Evolutionary conservation across 208 protist species (phyloP).

Genomic region (Strigomonas galati): DNA sequence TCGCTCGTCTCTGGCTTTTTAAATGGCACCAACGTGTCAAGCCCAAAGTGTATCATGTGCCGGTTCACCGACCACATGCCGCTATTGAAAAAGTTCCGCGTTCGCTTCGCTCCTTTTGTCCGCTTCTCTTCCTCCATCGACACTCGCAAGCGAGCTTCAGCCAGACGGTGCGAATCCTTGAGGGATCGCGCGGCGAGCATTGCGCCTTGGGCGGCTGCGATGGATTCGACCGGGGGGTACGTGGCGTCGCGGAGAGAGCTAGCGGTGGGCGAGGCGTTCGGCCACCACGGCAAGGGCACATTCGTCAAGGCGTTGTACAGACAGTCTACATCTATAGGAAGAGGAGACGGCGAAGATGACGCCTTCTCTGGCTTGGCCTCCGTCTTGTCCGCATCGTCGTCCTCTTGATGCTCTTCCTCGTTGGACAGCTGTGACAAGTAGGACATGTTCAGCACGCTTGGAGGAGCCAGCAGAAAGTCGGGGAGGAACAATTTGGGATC

Average conservation of each 20-base stretch:
- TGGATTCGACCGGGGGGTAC: conserved; percentile 35
- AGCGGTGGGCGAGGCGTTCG: conserved; percentile 57
- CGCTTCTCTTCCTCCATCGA: conserved; percentile 15
- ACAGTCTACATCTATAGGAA: background rate
- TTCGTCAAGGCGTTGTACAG: background rate
- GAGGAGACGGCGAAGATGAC: no score
- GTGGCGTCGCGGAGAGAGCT: conserved; percentile 44
- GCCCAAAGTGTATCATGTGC: conserved; percentile 80
- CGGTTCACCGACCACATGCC: conserved; percentile 35
- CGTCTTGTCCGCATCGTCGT: background rate
- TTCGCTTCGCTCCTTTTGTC: conserved; percentile 4
- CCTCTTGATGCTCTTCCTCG: background rate
- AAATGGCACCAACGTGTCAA: conserved; percentile 73
- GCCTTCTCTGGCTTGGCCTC: background rate
- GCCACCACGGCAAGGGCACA: conserved; percentile 63
- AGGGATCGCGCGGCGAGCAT: conserved; percentile 46
- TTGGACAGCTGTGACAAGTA: conserved; percentile 15
- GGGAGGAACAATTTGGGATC: conserved; percentile 21
- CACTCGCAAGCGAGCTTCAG: conserved; percentile 19
- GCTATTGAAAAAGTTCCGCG: conserved; percentile 11
- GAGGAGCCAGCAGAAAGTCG: conserved; percentile 35
- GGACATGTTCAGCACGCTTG: conserved; percentile 12
- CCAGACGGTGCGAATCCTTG: conserved; percentile 32
- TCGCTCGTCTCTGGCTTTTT: conserved; percentile 8
- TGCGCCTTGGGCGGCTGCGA: conserved; percentile 29